phyloP scores from a whole-genome alignment of 2,329 filamentous ascomycete genomes.

The Nemania abortiva region DNA sequence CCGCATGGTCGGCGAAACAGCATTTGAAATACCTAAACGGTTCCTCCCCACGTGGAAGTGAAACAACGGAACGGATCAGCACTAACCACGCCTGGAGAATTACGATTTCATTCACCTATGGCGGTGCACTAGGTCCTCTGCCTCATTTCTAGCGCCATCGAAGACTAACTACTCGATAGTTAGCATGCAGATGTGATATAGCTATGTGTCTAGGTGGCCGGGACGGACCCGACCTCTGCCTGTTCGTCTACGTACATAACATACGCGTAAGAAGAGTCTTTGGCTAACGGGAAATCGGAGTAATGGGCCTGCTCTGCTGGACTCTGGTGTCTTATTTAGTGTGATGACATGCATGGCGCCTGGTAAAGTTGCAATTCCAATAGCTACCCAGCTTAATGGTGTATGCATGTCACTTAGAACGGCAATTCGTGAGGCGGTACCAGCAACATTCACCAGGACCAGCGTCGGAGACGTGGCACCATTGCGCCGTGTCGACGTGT shows the following conservation, averaged over 20 bases:
- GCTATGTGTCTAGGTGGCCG: too few relatives aligned
- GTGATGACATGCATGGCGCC: slow-evolving; percentile 15
- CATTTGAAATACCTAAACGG: not conserved
- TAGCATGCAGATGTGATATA: too few relatives aligned
- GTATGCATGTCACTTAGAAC: slow-evolving; percentile 25
- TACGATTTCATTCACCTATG: slow-evolving; percentile 8
- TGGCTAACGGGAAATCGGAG: not conserved
- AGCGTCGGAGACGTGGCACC: slow-evolving; percentile 34
- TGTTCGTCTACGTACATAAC: too few relatives aligned
- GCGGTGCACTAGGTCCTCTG: not conserved
- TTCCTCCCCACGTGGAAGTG: slow-evolving; percentile 3
- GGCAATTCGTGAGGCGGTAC: slow-evolving; percentile 25
- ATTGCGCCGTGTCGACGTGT: slow-evolving; percentile 9
- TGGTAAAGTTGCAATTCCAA: slow-evolving; percentile 7
- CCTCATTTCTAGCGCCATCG: too few relatives aligned
- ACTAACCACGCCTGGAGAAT: not conserved
- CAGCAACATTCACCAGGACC: not conserved
- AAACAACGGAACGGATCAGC: not conserved
- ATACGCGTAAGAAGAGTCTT: not conserved
- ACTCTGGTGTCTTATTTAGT: not conserved
- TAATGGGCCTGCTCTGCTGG: not conserved
- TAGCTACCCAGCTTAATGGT: not conserved
- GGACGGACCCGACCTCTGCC: too few relatives aligned
- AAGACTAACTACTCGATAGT: too few relatives aligned
- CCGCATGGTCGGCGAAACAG: not conserved